Evolutionary conservation across 257 asterid species (phyloP).

Genomic region (Phtheirospermum japonicum): DNA sequence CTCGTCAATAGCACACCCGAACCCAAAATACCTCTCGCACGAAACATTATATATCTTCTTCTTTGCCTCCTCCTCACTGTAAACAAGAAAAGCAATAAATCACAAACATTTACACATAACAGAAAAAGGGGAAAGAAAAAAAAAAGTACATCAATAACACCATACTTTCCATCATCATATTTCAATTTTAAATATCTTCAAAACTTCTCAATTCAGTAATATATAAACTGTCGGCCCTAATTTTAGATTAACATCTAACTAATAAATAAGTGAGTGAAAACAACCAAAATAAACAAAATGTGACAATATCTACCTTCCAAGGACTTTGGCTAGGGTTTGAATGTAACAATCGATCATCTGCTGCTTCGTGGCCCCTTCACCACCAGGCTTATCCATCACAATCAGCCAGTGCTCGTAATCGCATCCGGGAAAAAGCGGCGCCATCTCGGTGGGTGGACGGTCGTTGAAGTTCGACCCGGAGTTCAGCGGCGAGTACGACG

Average conservation of each 20-base stretch:
- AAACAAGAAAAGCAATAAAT: background rate
- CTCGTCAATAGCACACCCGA: constrained; percentile 96
- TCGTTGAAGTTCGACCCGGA: constrained; percentile 77
- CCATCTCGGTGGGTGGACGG: constrained; percentile 94
- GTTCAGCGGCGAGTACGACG: constrained; percentile 77
- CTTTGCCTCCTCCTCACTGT: constrained; percentile 89
- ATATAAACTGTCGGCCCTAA: background rate
- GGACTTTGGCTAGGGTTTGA: constrained; percentile 71
- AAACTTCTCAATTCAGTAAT: background rate
- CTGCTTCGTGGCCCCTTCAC: constrained; percentile 87
- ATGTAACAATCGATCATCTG: constrained; percentile 91
- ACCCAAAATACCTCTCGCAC: constrained; percentile 88
- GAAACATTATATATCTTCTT: constrained; percentile 90
- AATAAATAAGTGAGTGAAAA: background rate
- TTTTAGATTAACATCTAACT: background rate
- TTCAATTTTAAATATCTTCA: background rate
- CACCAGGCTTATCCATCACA: constrained; percentile 97
- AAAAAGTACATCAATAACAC: no score
- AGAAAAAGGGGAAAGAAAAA: no score
- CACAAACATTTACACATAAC: background rate
- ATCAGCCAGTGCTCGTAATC: constrained; percentile 98
- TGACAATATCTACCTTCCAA: constrained; percentile 59
- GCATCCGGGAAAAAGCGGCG: constrained; percentile 94
- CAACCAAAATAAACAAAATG: background rate
- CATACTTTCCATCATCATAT: background rate